A percentile compares a stretch with the other conserved stretches of the same genome.
phyloP scores from a whole-genome alignment of 139 green algal species.

The Micractinium conductrix region DNA sequence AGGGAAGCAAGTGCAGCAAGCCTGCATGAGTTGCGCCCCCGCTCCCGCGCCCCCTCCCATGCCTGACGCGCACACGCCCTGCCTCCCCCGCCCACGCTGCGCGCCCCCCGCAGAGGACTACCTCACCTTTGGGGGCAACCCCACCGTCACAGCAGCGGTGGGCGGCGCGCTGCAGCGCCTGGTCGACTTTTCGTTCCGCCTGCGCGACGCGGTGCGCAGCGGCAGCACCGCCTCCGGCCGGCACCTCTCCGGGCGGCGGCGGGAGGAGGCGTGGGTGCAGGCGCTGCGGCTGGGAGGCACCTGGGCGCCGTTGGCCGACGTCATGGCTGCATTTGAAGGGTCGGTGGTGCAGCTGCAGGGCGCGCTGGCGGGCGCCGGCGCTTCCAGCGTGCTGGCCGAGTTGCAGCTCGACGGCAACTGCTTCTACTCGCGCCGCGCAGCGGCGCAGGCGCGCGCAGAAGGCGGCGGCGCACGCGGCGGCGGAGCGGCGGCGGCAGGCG shows the following conservation, averaged over 20 bases:
- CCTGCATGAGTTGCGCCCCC: too few relatives aligned
- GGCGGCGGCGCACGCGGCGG: background rate
- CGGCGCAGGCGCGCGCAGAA: background rate
- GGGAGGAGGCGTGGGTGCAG: constrained; percentile 23
- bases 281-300: constrained; percentile 13
- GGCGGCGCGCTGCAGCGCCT: constrained; percentile 22
- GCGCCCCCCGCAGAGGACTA: constrained; percentile 25
- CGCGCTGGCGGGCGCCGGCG: background rate
- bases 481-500: background rate
- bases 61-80: too few relatives aligned
- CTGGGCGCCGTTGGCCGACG: constrained; percentile 9
- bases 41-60: too few relatives aligned
- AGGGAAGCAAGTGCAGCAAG: too few relatives aligned
- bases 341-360: constrained; percentile 11
- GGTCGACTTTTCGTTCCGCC: constrained; percentile 11
- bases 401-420: constrained; percentile 32
- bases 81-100: too few relatives aligned
- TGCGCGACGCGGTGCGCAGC: constrained; percentile 8
- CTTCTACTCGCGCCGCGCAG: background rate
- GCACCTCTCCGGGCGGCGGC: background rate
- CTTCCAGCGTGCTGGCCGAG: constrained; percentile 5
- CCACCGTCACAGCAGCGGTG: constrained; percentile 1
- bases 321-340: background rate
- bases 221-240: too few relatives aligned
- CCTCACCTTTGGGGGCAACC: constrained; percentile 33